These are phyloP conservation scores for Solanum hybrid DNA, from an alignment of 305 asterid species.

Conservation along the genomic window DNA sequence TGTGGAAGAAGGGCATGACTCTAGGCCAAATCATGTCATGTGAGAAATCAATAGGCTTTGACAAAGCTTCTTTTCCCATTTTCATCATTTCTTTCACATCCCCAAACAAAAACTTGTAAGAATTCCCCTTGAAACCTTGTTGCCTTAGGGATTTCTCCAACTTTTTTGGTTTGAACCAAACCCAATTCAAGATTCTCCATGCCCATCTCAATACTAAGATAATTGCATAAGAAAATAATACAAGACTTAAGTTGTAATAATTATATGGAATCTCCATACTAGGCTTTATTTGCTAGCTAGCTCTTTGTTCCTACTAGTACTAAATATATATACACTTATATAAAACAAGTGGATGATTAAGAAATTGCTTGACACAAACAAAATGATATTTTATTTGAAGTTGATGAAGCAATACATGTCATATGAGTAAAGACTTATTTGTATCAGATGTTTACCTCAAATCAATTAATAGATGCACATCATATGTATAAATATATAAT, in stretches of 20 bases:
- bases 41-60: slow-evolving; percentile 21
- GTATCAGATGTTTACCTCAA: background rate
- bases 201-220: slow-evolving; percentile 8
- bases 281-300: background rate
- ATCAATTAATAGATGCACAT: no score
- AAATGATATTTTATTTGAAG: background rate
- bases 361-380: background rate
- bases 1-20: slow-evolving; percentile 12
- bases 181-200: slow-evolving; percentile 35
- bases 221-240: background rate
- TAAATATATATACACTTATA: background rate
- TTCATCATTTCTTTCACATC: slow-evolving; percentile 10
- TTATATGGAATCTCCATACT: background rate
- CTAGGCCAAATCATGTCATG: slow-evolving; percentile 23
- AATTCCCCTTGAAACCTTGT: slow-evolving; percentile 24
- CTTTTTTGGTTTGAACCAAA: slow-evolving; percentile 26
- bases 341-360: background rate
- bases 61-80: slow-evolving; percentile 11
- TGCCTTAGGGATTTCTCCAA: slow-evolving; percentile 24
- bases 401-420: background rate
- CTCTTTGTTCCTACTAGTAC: background rate
- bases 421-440: no score
- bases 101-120: slow-evolving; percentile 16
- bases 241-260: background rate
- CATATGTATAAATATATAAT: background rate